Evolutionary conservation across 768 basidiomycete genomes (phyloP), one percentile per base, ranked within the genome.

Genomic region (Amanita rubescens): DNA sequence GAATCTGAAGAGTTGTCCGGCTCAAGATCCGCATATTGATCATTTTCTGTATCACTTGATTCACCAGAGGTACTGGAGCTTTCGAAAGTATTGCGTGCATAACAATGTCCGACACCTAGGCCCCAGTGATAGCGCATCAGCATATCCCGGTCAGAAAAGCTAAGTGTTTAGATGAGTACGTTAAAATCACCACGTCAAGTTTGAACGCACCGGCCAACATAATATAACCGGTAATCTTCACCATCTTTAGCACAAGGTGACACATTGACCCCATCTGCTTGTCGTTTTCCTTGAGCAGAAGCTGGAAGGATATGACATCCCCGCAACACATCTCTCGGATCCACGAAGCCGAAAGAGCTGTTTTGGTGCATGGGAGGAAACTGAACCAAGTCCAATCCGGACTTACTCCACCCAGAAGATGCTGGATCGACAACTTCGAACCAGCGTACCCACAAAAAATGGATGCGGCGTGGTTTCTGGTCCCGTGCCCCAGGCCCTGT

Each of bases 301-400:
- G 59, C 71, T 0, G 74, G 78, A 15, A 75, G 67, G 1, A 78
- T 56, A 56, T 79, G 75, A 1, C 57, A 60, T 0, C 59, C 69
- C 0, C 70, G 58, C 6, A 79, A 57, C 8, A 78, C 65, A 0
- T 59, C 55, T 0, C 55, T 52, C 0, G 78, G 78, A 58, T 78
- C 67, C 0, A 79, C 14, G 41, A 80, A 79, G 0, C 76, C 68
- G 51, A 77, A 79, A 0, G 71, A 63, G 0, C 60, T 55, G 0
- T 51, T 25, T 19, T 67, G 63, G 1, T 60, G 51, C 4, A 57
- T 34, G 0, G 62, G 53, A 3, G 75, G 50, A 43, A 72, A 78
- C 0, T 61, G 60, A 11, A 76, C 35, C 1, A 61, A 55, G 30
- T 64, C 68, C 1, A 75, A 61, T 1, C 55, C 57, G 0, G 61